Base-by-base conservation (phyloP, 2,329 filamentous ascomycete species). In the Cryphonectria radicalis region DNA sequence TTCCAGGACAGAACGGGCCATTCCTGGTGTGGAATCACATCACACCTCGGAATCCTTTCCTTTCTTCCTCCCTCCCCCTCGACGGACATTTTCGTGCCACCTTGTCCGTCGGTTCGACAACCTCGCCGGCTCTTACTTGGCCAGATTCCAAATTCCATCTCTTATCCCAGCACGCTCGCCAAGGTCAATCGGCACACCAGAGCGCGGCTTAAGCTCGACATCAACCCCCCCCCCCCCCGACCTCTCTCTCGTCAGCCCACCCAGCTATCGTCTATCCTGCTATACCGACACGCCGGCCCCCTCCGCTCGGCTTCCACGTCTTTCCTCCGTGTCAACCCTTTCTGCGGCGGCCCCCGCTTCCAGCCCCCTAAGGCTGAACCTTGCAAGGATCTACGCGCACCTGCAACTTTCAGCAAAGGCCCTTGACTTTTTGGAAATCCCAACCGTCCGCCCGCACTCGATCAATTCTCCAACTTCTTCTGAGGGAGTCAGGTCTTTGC, bases 371-470 rank as follows among this genome's bases (percentile, higher is more conserved):
- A 68, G 50, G 11, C 32, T 60, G 50, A 35, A 43, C 14, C n/a
- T 59, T 35, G 63, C 70, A 67, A 72, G 70, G 72, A 70, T 69
- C 67, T 69, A 55, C 72, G 70, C 70, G 67, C 70, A 55, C 70
- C 70, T 42, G 66, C 71, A 60, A 66, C 62, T 53, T 65, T 67
- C 72, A 64, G 40, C 71, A 28, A 70, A 42, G 28, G 53, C 32
- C 69, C 35, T 67, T 46, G 57, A 70, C 64, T 55, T 63, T 35
- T 57, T 32, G 43, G 6, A 22, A 22, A 11, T 28, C 55, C 68
- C 32, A 62, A 17, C 32, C 25, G 7, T 35, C 46, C 19, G 32
- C 60, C n/a, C 35, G 62, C 35, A 53, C 55, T 67, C 50, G 50
- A 64, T 22, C 50, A 64, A 35, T n/a, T 63, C 60, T 35, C 66